Conservation (phyloP, 2,329 filamentous ascomycete species). For the Xylariaceae sp. region DNA sequence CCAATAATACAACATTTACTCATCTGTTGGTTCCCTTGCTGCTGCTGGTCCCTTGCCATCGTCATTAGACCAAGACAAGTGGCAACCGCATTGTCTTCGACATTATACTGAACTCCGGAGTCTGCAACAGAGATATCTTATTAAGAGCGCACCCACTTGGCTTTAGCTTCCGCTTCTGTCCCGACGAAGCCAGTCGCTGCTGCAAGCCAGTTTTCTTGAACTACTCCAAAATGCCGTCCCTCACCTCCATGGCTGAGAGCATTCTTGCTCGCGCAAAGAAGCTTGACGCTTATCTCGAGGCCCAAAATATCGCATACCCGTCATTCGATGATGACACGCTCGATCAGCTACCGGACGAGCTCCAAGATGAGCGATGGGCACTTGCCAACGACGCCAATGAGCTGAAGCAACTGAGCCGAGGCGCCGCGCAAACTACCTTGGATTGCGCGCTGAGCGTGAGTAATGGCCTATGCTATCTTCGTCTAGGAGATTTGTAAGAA, state of each 20-base stretch:
- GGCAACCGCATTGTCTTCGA: background rate
- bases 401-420: constrained; percentile 23
- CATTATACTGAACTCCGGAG: background rate
- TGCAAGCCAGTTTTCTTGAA: background rate
- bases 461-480: constrained; percentile 8
- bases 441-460: constrained; percentile 19
- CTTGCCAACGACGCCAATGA: constrained; percentile 14
- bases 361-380: constrained; percentile 24
- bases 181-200: background rate
- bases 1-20: too few species aligned
- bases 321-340: constrained; percentile 25
- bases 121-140: background rate
- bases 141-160: background rate
- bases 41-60: too few species aligned
- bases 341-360: constrained; percentile 18
- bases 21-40: too few species aligned
- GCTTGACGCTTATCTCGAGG: constrained; percentile 21
- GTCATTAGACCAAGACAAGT: too few species aligned
- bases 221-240: constrained; percentile 19
- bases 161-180: background rate
- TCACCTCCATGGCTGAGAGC: constrained; percentile 20
- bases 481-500: background rate
- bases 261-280: constrained; percentile 23
- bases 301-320: constrained; percentile 19
- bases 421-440: constrained; percentile 11